These are phyloP conservation scores for Metschnikowia kunwiensis DNA, from an alignment of 805 yeast species.

Conservation along the genomic window DNA sequence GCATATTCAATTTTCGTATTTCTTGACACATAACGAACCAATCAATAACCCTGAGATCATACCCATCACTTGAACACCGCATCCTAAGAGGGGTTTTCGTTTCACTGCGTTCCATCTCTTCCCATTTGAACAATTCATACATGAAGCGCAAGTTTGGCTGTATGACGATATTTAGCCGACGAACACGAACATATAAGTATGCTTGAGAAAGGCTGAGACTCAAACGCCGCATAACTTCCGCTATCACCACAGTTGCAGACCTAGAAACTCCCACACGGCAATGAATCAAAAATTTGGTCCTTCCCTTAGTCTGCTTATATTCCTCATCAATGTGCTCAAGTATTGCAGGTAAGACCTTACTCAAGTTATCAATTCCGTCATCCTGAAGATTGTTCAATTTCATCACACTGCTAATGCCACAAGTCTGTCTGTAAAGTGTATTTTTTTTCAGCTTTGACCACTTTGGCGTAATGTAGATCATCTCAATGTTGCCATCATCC, in stretches of 20 bases:
- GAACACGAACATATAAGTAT: slow-evolving; percentile 81
- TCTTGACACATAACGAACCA: slow-evolving; percentile 88
- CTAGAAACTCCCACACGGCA: slow-evolving; percentile 96
- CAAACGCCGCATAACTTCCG: slow-evolving; percentile 84
- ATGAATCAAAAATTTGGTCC: slow-evolving; percentile 58
- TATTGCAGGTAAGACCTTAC: slow-evolving; percentile 58
- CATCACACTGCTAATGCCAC: slow-evolving; percentile 48
- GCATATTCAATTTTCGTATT: slow-evolving; percentile 71
- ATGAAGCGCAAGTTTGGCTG: slow-evolving; percentile 90
- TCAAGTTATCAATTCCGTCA: slow-evolving; percentile 82
- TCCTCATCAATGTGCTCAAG: slow-evolving; percentile 58
- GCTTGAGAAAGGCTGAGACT: slow-evolving; percentile 70
- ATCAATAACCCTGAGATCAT: slow-evolving; percentile 60
- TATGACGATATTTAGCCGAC: slow-evolving; percentile 86
- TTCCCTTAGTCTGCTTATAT: slow-evolving; percentile 8
- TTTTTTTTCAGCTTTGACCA: neutral
- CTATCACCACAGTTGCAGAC: slow-evolving; percentile 93
- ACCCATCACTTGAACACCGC: slow-evolving; percentile 1
- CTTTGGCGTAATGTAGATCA: slow-evolving; percentile 21
- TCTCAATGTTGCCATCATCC: slow-evolving; percentile 32
- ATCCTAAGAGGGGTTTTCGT: neutral
- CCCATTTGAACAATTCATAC: slow-evolving; percentile 68
- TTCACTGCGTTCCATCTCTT: slow-evolving; percentile 22
- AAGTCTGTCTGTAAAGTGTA: neutral
- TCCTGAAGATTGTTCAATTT: slow-evolving; percentile 75